These are phyloP conservation scores for Dryadomyces quercivorus DNA, from an alignment of 2,329 filamentous ascomycete species.

Conservation along the genomic window DNA sequence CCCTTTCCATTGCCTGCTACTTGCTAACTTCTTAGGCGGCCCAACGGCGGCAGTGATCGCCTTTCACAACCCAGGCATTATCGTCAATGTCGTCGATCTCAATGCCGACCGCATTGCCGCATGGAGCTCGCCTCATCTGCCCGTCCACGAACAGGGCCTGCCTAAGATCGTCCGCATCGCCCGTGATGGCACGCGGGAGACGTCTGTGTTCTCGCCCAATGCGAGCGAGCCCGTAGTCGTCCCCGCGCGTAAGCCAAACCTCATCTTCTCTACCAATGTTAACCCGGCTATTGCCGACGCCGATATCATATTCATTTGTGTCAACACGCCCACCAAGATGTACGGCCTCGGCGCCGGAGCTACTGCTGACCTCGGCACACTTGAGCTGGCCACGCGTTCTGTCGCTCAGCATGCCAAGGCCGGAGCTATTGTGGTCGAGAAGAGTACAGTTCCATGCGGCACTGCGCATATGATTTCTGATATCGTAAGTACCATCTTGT, in stretches of 20 bases:
- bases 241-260: background rate
- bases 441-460: conserved; percentile 5
- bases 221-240: background rate
- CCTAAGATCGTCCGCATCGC: conserved; percentile 2
- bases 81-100: conserved; percentile 5
- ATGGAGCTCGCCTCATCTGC: conserved; percentile 4
- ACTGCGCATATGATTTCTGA: conserved; percentile 2
- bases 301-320: conserved; percentile 5
- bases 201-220: background rate
- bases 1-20: background rate
- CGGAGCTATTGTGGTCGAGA: conserved; percentile 4
- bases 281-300: background rate
- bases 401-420: conserved; percentile 3
- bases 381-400: background rate
- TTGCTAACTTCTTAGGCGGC: background rate
- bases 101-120: conserved; percentile 1
- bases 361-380: conserved; percentile 1
- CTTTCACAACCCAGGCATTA: conserved; percentile 1
- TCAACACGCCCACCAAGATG: conserved; percentile 5
- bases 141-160: background rate
- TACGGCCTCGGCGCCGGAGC: conserved; percentile 3
- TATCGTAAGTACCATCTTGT: background rate
- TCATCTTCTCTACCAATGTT: conserved; percentile 2
- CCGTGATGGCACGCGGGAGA: conserved; percentile 1
- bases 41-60: conserved; percentile 2